Percentiles rank a stretch among this genome's conserved stretches.
These are phyloP conservation scores for Pythium folliculosum DNA, from an alignment of 352 stramenopile genomes.

Conservation along the genomic window DNA sequence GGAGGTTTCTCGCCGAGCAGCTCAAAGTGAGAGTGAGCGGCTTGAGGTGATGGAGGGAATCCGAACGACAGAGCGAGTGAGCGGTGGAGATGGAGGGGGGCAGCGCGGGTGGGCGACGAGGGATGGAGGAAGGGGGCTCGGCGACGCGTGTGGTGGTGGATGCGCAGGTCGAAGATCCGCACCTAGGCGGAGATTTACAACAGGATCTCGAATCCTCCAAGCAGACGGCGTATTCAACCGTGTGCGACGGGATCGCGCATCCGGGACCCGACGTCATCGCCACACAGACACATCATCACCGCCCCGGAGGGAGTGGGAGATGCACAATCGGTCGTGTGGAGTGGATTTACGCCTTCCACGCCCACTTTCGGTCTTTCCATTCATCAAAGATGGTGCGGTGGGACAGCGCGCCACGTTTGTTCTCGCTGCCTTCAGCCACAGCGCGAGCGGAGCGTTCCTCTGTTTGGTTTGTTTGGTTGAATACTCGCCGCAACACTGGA, in stretches of 20 bases:
- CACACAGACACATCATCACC: slow-evolving; percentile 2
- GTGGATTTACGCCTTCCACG: background rate
- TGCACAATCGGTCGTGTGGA: background rate
- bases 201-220: background rate
- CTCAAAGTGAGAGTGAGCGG: background rate
- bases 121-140: background rate
- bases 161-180: slow-evolving; percentile 4
- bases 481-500: too few species aligned
- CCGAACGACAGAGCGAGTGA: background rate
- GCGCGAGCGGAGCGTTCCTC: background rate
- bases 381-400: background rate
- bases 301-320: background rate
- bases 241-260: slow-evolving; percentile 1
- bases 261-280: slow-evolving; percentile 11
- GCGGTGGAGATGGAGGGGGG: background rate
- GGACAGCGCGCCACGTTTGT: background rate
- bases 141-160: slow-evolving; percentile 3
- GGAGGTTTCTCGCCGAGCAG: background rate
- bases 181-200: slow-evolving; percentile 23
- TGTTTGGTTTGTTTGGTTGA: too few species aligned
- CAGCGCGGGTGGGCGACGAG: background rate
- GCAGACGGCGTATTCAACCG: background rate
- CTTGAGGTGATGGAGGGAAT: background rate
- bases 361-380: background rate
- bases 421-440: background rate